Conservation (phyloP, 179 eudicot species). For the Pouteria campechiana region DNA sequence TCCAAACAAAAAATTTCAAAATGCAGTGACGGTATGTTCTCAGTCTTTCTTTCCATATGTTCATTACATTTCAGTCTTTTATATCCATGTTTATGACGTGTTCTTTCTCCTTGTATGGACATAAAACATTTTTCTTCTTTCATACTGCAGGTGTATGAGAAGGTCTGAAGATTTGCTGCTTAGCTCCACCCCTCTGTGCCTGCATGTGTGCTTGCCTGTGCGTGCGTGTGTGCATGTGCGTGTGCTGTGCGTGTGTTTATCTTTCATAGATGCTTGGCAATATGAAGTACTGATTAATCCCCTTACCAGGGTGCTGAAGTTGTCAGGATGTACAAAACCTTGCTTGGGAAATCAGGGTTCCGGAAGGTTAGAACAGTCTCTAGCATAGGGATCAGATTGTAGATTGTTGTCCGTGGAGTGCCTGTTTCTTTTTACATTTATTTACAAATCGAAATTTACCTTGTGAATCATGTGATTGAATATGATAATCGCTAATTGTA, state of each 20-base stretch:
- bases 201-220: too few species aligned
- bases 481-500: too few species aligned
- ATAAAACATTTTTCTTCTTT: constrained; percentile 6
- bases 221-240: background rate
- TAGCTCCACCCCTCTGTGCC: background rate
- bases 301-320: constrained; percentile 88
- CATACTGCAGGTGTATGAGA: constrained; percentile 72
- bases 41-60: background rate
- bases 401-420: too few species aligned
- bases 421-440: too few species aligned
- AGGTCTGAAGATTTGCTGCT: constrained; percentile 34
- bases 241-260: background rate
- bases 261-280: background rate
- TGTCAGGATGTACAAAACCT: constrained; percentile 97
- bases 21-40: constrained; percentile 36
- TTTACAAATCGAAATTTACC: too few species aligned
- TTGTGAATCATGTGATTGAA: too few species aligned
- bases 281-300: constrained; percentile 1
- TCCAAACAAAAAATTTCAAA: too few species aligned
- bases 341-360: constrained; percentile 80
- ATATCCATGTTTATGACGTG: background rate
- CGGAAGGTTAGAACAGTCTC: constrained; percentile 69
- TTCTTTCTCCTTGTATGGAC: background rate
- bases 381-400: too few species aligned
- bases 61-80: background rate